Conservation (phyloP, 108 stramenopile genomes). For the Discostella pseudostelligera region DNA sequence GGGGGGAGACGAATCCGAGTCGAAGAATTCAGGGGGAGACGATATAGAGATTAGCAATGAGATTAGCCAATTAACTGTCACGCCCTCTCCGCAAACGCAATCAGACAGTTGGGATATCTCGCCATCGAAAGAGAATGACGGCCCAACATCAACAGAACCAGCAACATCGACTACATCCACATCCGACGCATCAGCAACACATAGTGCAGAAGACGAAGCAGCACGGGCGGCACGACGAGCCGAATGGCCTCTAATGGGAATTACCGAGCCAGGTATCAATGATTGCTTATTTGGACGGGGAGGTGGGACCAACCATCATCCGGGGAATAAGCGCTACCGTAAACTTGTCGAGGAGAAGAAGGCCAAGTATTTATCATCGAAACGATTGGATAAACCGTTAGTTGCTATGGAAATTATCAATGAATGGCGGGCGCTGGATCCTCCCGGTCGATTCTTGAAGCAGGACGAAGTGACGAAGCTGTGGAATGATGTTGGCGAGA, state of each 20-base stretch:
- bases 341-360: constrained; percentile 81
- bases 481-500: constrained; percentile 87
- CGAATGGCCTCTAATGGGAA: constrained; percentile 58
- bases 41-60: no score
- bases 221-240: constrained; percentile 20
- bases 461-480: constrained; percentile 68
- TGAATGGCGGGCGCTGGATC: constrained; percentile 67
- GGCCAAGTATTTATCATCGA: constrained; percentile 69
- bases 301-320: constrained; percentile 85
- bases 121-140: no score
- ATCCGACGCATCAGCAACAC: constrained; percentile 1
- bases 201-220: neutral
- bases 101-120: no score
- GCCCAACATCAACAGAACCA: neutral
- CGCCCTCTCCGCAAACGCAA: neutral
- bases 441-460: constrained; percentile 85
- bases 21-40: no score
- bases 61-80: neutral
- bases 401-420: constrained; percentile 82
- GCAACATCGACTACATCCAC: neutral
- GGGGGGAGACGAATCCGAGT: no score
- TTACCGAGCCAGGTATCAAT: constrained; percentile 71
- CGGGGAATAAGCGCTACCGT: constrained; percentile 82
- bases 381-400: constrained; percentile 81
- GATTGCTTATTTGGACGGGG: constrained; percentile 86